Conservation (phyloP, 768 basidiomycete species). For the Kwoniella dendrophila region DNA sequence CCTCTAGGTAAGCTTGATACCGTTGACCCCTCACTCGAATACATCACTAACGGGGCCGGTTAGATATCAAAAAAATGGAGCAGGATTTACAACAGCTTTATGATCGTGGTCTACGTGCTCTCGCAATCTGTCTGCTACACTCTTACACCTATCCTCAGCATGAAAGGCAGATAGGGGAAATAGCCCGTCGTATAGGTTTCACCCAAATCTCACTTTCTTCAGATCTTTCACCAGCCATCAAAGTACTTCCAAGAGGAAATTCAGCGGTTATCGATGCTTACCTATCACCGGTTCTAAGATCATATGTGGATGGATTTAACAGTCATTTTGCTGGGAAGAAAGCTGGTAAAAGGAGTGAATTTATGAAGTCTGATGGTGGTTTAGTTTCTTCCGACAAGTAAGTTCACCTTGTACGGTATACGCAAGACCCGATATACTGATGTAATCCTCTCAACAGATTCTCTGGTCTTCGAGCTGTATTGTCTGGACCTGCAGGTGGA, state of each 20-base stretch:
- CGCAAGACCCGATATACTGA: not conserved
- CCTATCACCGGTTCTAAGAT: constrained; percentile 41
- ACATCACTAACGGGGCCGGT: not conserved
- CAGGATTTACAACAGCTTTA: constrained; percentile 71
- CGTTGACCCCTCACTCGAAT: not conserved
- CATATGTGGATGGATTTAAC: constrained; percentile 44
- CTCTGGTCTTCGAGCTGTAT: constrained; percentile 87
- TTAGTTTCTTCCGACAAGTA: constrained; percentile 41
- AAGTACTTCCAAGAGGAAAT: constrained; percentile 44
- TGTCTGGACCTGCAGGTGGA: constrained; percentile 86
- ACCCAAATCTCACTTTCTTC: constrained; percentile 63
- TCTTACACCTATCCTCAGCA: constrained; percentile 72
- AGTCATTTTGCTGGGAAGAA: constrained; percentile 40
- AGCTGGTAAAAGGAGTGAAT: constrained; percentile 54
- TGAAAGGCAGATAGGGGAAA: constrained; percentile 69
- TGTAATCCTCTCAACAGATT: constrained; percentile 63
- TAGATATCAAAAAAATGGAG: constrained; percentile 56
- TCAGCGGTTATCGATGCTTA: constrained; percentile 47
- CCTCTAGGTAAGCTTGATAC: constrained; percentile 59
- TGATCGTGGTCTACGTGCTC: constrained; percentile 70
- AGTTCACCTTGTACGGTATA: constrained; percentile 1
- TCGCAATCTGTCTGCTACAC: constrained; percentile 47
- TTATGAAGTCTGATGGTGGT: constrained; percentile 86
- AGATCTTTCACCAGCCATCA: constrained; percentile 31
- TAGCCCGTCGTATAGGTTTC: constrained; percentile 81